Conservation (phyloP, 1,284 basidiomycete species). For the Ceratobasidium sp. region DNA sequence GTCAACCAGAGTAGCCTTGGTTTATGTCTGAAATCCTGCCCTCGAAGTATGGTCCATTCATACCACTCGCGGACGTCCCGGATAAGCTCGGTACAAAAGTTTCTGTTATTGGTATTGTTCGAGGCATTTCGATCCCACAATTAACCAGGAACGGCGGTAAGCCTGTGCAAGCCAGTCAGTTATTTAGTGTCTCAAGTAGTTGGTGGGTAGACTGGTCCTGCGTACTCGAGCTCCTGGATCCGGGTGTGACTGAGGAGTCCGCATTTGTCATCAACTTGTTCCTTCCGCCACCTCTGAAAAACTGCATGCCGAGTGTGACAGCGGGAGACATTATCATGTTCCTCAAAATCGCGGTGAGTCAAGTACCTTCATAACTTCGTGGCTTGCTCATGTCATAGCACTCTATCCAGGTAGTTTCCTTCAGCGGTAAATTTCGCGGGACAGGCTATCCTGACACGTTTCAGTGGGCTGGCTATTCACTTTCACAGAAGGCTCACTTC, state of each 20-base stretch:
- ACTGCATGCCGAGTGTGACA: conserved; percentile 29
- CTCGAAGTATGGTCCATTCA: conserved; percentile 7
- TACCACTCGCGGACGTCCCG: background rate
- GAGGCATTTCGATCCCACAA: conserved; percentile 19
- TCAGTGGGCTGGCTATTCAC: conserved; percentile 35
- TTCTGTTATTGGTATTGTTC: conserved; percentile 13
- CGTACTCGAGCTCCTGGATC: conserved; percentile 22
- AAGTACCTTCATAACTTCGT: background rate
- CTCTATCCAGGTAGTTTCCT: background rate
- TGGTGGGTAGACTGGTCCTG: conserved; percentile 14
- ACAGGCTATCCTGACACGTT: conserved; percentile 27
- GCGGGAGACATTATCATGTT: conserved; percentile 28
- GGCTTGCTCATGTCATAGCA: background rate
- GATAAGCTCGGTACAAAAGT: background rate
- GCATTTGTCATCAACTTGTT: conserved; percentile 24
- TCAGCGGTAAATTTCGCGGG: background rate
- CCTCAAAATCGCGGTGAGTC: conserved; percentile 18
- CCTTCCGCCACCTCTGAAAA: conserved; percentile 1
- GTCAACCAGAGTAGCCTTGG: background rate
- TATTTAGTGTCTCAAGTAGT: background rate
- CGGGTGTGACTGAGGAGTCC: conserved; percentile 5
- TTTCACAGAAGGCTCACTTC: conserved; percentile 9
- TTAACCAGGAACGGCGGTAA: conserved; percentile 23
- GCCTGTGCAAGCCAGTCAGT: background rate
- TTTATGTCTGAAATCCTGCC: background rate